Percentiles rank a stretch among this genome's conserved stretches.
Evolutionary conservation across 1,284 basidiomycete species (phyloP).

Genomic region (Microbotryum lychnidis-dioicae): DNA sequence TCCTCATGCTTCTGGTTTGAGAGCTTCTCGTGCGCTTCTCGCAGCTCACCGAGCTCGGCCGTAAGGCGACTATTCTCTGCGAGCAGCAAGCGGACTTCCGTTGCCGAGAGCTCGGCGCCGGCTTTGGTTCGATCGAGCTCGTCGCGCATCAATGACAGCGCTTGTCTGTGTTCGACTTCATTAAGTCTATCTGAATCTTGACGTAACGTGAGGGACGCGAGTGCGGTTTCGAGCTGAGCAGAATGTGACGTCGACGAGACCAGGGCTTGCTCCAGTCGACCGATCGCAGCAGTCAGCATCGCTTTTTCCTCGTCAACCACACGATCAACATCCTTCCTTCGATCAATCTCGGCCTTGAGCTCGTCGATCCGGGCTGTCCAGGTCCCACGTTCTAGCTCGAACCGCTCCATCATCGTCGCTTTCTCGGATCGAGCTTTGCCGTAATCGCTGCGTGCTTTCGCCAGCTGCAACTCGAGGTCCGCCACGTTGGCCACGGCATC

Average conservation of each 20-base stretch:
- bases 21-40: not conserved
- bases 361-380: not conserved
- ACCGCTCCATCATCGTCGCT: slow-evolving; percentile 9
- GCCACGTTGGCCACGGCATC: not conserved
- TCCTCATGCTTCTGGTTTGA: not conserved
- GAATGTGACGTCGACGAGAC: too few relatives aligned
- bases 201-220: too few relatives aligned
- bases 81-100: too few relatives aligned
- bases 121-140: too few relatives aligned
- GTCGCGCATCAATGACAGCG: too few relatives aligned
- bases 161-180: too few relatives aligned
- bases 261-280: not conserved
- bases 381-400: slow-evolving; percentile 3
- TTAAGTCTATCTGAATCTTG: too few relatives aligned
- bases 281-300: not conserved
- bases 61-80: too few relatives aligned
- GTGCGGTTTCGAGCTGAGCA: too few relatives aligned
- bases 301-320: not conserved
- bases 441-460: slow-evolving; percentile 18
- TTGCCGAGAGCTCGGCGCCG: too few relatives aligned
- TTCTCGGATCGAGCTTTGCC: slow-evolving; percentile 14
- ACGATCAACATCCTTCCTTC: not conserved
- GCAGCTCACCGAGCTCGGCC: not conserved
- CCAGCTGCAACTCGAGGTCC: slow-evolving; percentile 15
- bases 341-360: not conserved